phyloP scores from a whole-genome alignment of 1,284 basidiomycete genomes.

The Malassezia arunalokei region DNA sequence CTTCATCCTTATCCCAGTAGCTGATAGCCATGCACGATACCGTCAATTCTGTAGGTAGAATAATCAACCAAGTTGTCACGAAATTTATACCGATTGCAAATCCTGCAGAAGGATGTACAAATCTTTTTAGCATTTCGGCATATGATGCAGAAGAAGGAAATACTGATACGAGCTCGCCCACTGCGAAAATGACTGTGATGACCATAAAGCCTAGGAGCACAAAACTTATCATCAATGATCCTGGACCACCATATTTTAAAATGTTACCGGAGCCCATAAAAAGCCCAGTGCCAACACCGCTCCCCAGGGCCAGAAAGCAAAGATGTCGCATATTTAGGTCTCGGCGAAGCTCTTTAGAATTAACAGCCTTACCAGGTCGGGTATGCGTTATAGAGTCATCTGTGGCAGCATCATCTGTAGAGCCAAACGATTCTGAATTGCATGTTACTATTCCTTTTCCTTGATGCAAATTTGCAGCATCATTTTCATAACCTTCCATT shows the following conservation, averaged over 20 bases:
- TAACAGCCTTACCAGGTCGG: background rate
- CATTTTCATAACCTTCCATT: background rate
- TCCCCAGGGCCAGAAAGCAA: slow-evolving; percentile 35
- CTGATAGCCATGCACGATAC: slow-evolving; percentile 34
- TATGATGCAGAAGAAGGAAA: slow-evolving; percentile 58
- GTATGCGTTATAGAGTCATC: background rate
- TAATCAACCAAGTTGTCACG: slow-evolving; percentile 47
- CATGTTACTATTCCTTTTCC: background rate
- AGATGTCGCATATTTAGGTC: slow-evolving; percentile 24
- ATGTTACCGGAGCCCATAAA: slow-evolving; percentile 65
- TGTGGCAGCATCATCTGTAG: background rate
- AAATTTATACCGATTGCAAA: slow-evolving; percentile 56
- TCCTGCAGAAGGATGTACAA: slow-evolving; percentile 65
- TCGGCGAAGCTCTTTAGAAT: slow-evolving; percentile 5
- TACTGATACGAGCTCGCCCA: slow-evolving; percentile 51
- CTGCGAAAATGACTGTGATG: slow-evolving; percentile 45
- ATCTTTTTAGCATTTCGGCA: slow-evolving; percentile 65
- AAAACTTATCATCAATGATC: slow-evolving; percentile 47
- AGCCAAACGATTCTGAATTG: background rate
- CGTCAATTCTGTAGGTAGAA: slow-evolving; percentile 36
- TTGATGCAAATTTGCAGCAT: background rate
- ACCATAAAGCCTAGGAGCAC: slow-evolving; percentile 39
- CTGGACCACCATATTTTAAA: slow-evolving; percentile 48
- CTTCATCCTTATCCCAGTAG: slow-evolving; percentile 33
- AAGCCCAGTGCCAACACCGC: slow-evolving; percentile 42